Evolutionary conservation across 2,329 filamentous ascomycete genomes (phyloP), one percentile per base, ranked within the genome.

Genomic region (Akanthomyces muscarius): DNA sequence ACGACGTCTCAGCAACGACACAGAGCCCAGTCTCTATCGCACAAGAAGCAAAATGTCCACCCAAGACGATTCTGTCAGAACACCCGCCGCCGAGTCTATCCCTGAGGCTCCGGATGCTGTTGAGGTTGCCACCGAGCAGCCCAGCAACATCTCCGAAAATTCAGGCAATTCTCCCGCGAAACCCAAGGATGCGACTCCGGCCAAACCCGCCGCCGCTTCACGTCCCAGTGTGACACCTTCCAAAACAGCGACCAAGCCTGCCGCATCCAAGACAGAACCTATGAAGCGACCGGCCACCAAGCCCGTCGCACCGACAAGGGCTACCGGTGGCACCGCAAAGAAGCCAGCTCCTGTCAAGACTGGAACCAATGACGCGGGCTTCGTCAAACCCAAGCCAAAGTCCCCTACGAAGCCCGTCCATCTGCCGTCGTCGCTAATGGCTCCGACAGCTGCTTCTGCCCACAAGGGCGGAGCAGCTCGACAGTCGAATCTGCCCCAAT

Each of bases 321-420:
- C 71, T 25, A 75, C 72, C 14, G 69, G 71, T 8, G 55, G 45
- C 67, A 67, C 76, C 3, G 72, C 73, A 30, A 81, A 80, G 68
- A 84, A 79, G 65, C 78, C 79, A 10, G 71, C 76, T 11, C 70
- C 79, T 3, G 68, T 80, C 41, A 79, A 80, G 53, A 67, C 73
- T 2, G 75, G 77, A 23, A 70, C 70, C 28, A 65, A 71, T n/a
- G 74, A 75, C 33, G 72, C 77, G 7, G 77, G 75, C 2, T 82
- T 83, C 65, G 76, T 80, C 33, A 88, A 87, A 70, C 83, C 85
- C 10, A 88, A 86, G 71, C 76, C 81, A 47, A 87, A 86, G 73
- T 91, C 89, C 13, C 87, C 87, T 2, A 92, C 89, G 2, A 84
- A 86, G 62, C 88, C 89, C 11, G 78, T 87, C 58, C 85, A 84